Evolutionary conservation across 2,329 filamentous ascomycete genomes (phyloP), one percentile per base, ranked within the genome.

Genomic region (Tricladium varicosporioides): DNA sequence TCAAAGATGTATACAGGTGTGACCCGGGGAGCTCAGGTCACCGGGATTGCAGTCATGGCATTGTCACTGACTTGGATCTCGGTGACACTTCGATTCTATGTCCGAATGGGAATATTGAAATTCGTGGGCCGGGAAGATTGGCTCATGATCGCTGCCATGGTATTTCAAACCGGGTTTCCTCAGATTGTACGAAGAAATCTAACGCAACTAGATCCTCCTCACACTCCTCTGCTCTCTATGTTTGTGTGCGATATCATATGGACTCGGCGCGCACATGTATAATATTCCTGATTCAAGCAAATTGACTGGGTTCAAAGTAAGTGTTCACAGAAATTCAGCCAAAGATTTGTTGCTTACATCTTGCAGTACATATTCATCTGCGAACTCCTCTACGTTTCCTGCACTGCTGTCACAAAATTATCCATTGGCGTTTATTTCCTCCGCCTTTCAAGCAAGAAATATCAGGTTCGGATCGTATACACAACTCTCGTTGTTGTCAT

Each of bases 21-120:
- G 18, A 62, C 56, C 36, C 59, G 64, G 4, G 63, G 64, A 27
- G 61, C 64, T 13, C 64, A 68, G 49, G 65, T 69, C 32, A 69
- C 66, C 4, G 67, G 67, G 16, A 66, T 69, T 42, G 66, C 63
- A 2, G 62, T 68, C 36, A 67, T 70, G 15, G 73, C 76, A 32
- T 44, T 77, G 15, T 57, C 68, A 8, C 40, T 77, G 7, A 70
- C 71, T 2, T 70, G 73, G 54, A 60, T 71, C 32, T 63, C 66
- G 2, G 60, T 66, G 10, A 32, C 51, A 15, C 56, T 71, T 33
- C 65, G 69, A 52, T 60, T 66, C 44, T 69, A 69, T 56, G 66
- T 69, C 15, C 60, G 68, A n/a, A 46, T 63, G 9, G 44, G 58
- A 7, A 64, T 70, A 33, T 54, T 68, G 42, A 69, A 66, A 57